These are phyloP conservation scores for Metschnikowia peoriensis DNA, from an alignment of 805 yeast genomes.

Conservation along the genomic window DNA sequence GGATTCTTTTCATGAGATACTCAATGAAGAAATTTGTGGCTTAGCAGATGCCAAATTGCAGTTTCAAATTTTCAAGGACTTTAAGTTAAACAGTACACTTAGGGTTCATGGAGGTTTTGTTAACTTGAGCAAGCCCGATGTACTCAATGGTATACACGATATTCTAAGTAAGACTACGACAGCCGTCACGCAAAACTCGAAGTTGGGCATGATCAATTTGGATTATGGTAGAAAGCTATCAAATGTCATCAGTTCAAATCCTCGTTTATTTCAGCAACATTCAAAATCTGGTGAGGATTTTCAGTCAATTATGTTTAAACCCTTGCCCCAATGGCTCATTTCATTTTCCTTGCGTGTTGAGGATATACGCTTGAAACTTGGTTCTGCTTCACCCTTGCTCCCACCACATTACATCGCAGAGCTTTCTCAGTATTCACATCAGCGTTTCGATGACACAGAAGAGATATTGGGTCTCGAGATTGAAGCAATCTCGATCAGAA, in stretches of 20 bases:
- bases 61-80: slow-evolving; percentile 27
- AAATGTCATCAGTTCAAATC: neutral
- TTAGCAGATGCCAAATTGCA: slow-evolving; percentile 20
- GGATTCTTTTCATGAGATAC: slow-evolving; percentile 1
- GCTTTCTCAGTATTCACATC: slow-evolving; percentile 21
- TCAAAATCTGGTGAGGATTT: no score
- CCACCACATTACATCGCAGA: slow-evolving; percentile 20
- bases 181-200: slow-evolving; percentile 24
- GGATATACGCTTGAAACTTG: slow-evolving; percentile 25
- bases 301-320: slow-evolving; percentile 17
- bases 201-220: slow-evolving; percentile 29
- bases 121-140: slow-evolving; percentile 30
- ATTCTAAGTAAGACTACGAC: slow-evolving; percentile 28
- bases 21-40: slow-evolving; percentile 24
- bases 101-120: slow-evolving; percentile 22
- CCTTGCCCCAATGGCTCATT: slow-evolving; percentile 36
- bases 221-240: slow-evolving; percentile 25
- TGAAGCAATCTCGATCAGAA: neutral
- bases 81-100: slow-evolving; percentile 23
- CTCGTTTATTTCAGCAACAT: neutral
- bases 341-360: slow-evolving; percentile 20
- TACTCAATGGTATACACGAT: slow-evolving; percentile 30
- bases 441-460: slow-evolving; percentile 12
- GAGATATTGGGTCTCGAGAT: slow-evolving; percentile 15
- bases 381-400: slow-evolving; percentile 40